Conservation (phyloP, 2,329 filamentous ascomycete genomes). For the Pleoardoris graminearum region DNA sequence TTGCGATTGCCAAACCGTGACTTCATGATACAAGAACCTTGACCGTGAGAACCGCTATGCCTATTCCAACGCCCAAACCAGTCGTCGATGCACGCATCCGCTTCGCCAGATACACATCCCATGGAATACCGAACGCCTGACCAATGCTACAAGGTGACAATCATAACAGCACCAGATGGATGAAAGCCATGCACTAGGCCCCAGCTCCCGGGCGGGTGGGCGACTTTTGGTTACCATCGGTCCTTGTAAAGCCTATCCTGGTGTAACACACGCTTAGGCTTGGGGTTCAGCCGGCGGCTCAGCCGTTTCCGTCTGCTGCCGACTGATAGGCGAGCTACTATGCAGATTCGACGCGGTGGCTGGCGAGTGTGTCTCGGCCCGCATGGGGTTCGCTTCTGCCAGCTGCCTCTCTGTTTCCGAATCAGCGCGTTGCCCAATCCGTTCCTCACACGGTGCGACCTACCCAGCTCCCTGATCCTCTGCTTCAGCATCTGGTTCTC, state of each 20-base stretch:
- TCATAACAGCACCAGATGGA: too few species aligned
- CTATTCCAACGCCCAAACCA: background rate
- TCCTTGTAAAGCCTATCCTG: too few species aligned
- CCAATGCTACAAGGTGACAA: background rate
- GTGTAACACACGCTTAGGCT: too few species aligned
- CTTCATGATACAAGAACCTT: too few species aligned
- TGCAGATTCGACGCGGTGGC: slow-evolving; percentile 31
- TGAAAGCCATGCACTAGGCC: too few species aligned
- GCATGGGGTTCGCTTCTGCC: slow-evolving; percentile 36
- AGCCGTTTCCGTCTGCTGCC: slow-evolving; percentile 6
- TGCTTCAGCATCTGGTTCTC: slow-evolving; percentile 83
- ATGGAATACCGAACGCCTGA: background rate
- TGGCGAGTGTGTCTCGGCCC: slow-evolving; percentile 37
- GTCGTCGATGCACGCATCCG: background rate
- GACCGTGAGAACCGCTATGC: background rate
- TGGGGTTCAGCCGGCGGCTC: background rate
- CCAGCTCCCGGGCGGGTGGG: too few species aligned
- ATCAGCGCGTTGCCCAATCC: slow-evolving; percentile 7
- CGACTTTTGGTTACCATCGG: too few species aligned
- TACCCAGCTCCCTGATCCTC: slow-evolving; percentile 73
- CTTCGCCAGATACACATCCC: background rate
- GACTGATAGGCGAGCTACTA: slow-evolving; percentile 25
- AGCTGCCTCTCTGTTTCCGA: slow-evolving; percentile 40
- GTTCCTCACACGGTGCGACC: background rate
- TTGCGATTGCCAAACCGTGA: too few species aligned